phyloP scores from a whole-genome alignment of 1,284 basidiomycete genomes.

The Moesziomyces sp. region DNA sequence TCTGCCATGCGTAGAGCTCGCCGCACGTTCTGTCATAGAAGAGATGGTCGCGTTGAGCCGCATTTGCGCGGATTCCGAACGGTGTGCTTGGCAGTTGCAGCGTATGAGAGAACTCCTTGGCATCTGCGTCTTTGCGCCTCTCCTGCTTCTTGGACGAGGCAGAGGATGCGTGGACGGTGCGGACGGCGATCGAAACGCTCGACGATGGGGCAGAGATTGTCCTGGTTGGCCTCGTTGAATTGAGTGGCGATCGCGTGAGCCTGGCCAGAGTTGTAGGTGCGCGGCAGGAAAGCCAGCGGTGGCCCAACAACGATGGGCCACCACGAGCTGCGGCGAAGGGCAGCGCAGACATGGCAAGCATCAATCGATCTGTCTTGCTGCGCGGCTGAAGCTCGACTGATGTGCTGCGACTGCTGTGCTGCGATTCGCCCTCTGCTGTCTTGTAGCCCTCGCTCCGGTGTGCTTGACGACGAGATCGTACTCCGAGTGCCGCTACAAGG shows the following conservation, averaged over 20 bases:
- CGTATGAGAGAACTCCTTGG: slow-evolving; percentile 72
- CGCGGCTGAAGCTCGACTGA: not conserved
- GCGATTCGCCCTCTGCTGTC: not conserved
- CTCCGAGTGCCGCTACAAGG: not conserved
- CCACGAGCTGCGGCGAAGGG: not conserved
- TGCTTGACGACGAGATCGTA: not conserved
- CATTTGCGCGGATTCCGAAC: slow-evolving; percentile 82
- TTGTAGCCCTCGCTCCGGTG: not conserved
- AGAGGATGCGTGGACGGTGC: slow-evolving; percentile 8
- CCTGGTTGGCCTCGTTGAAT: not conserved
- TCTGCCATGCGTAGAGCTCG: slow-evolving; percentile 86
- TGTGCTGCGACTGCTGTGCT: not conserved
- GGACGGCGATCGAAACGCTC: not conserved
- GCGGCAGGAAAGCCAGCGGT: not conserved
- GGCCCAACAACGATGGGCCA: not conserved
- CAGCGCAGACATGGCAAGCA: not conserved
- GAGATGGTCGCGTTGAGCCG: slow-evolving; percentile 74
- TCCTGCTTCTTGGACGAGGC: slow-evolving; percentile 12
- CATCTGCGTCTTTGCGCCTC: slow-evolving; percentile 6
- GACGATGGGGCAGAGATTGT: not conserved
- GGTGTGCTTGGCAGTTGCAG: slow-evolving; percentile 84
- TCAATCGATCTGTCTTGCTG: too few relatives aligned
- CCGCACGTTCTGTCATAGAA: slow-evolving; percentile 78
- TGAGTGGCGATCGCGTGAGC: not conserved
- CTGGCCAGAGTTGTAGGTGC: not conserved